Conservation (phyloP, 2,329 filamentous ascomycete species). For the Fusarium pseudoanthophilum region DNA sequence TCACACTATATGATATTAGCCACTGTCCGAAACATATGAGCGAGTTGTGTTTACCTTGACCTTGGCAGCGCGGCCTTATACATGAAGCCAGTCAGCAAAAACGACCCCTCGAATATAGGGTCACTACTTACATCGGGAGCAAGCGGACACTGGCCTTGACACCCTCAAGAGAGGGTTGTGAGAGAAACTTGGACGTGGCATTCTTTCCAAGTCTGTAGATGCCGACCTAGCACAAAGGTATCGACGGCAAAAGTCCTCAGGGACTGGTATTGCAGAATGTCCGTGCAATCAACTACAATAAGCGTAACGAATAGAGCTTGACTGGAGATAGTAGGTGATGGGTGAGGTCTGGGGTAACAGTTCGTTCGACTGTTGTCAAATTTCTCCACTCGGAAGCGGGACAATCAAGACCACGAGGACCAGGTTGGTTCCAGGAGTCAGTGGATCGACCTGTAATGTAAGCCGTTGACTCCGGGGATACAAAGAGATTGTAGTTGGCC, state of each 20-base stretch:
- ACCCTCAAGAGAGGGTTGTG: conserved; percentile 74
- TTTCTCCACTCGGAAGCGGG: conserved; percentile 41
- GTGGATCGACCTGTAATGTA: conserved; percentile 6
- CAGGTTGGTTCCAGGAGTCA: conserved; percentile 26
- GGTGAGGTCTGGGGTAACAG: conserved; percentile 22
- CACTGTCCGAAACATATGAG: neutral
- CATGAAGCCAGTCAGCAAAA: conserved; percentile 1
- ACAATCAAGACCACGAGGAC: conserved; percentile 35
- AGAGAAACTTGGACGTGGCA: conserved; percentile 61
- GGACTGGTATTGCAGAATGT: neutral
- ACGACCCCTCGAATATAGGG: neutral
- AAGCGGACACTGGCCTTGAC: conserved; percentile 82
- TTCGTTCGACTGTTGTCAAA: conserved; percentile 41
- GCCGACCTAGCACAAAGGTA: neutral
- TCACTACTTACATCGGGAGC: conserved; percentile 72
- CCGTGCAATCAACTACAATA: neutral
- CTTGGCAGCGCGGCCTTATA: conserved; percentile 80
- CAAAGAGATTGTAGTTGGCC: conserved; percentile 9
- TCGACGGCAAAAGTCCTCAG: neutral
- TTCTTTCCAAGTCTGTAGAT: conserved; percentile 38
- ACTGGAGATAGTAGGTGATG: conserved; percentile 24
- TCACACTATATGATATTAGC: conserved; percentile 73
- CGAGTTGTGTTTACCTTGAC: conserved; percentile 74
- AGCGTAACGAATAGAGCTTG: conserved; percentile 3
- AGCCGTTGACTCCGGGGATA: neutral